These are phyloP conservation scores for Xylaria longipes DNA, from an alignment of 495 filamentous ascomycete genomes.

Conservation along the genomic window DNA sequence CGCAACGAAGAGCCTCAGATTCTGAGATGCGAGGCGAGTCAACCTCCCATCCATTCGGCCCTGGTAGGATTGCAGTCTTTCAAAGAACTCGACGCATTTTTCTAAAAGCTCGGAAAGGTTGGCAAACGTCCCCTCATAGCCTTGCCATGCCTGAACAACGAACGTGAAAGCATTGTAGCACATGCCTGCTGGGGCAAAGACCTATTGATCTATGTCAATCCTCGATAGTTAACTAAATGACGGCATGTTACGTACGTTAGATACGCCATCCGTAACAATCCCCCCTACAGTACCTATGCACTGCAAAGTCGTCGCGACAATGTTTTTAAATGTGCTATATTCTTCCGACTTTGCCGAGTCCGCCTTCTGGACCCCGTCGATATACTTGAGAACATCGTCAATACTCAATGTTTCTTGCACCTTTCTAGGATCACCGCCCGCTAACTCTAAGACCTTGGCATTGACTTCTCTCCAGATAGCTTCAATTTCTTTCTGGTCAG, in stretches of 20 bases:
- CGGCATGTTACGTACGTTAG: conserved; percentile 35
- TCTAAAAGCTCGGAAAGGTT: conserved; percentile 46
- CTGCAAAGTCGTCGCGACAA: conserved; percentile 45
- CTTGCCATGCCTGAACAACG: conserved; percentile 50
- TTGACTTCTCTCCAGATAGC: conserved; percentile 49
- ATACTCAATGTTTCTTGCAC: conserved; percentile 41
- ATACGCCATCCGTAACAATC: conserved; percentile 43
- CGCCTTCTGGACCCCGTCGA: conserved; percentile 38
- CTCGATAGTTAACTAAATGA: background rate
- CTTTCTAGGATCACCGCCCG: conserved; percentile 42
- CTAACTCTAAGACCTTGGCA: conserved; percentile 45
- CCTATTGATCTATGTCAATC: conserved; percentile 35
- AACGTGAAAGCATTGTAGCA: conserved; percentile 49
- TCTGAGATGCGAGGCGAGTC: conserved; percentile 47
- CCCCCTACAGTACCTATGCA: conserved; percentile 47
- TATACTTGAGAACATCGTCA: conserved; percentile 40
- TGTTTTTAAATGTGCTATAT: conserved; percentile 34
- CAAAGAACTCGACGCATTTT: conserved; percentile 46
- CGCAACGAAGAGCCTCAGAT: conserved; percentile 49
- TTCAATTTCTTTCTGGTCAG: conserved; percentile 46
- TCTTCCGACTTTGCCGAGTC: conserved; percentile 39
- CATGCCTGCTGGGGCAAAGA: conserved; percentile 47
- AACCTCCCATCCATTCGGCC: conserved; percentile 47
- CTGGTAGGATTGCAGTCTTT: conserved; percentile 45
- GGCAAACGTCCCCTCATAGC: conserved; percentile 48